These are phyloP conservation scores for Scutellaria barbata DNA, from an alignment of 257 asterid species.

Conservation along the genomic window DNA sequence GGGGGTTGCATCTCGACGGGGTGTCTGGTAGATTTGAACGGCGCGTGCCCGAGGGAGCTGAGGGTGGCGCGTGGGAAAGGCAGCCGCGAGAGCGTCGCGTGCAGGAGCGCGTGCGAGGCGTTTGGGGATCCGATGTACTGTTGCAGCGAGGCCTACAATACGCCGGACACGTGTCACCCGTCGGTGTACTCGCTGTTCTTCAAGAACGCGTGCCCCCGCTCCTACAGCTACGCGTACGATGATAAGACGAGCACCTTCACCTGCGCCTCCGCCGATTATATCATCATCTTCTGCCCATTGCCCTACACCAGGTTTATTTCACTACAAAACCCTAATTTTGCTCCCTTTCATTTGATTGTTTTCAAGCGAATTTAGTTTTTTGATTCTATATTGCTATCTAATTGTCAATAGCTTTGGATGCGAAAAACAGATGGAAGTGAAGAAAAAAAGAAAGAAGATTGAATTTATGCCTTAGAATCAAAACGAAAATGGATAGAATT, in stretches of 20 bases:
- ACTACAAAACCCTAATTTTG: not conserved
- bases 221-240: constrained; percentile 95
- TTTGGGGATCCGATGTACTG: constrained; percentile 82
- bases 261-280: constrained; percentile 82
- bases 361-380: not conserved
- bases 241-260: constrained; percentile 95
- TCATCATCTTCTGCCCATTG: constrained; percentile 86
- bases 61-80: constrained; percentile 66
- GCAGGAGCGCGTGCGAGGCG: constrained; percentile 98
- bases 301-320: constrained; percentile 84
- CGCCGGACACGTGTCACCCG: constrained; percentile 93
- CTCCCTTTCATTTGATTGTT: not conserved
- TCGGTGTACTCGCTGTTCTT: constrained; percentile 79
- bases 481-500: not conserved
- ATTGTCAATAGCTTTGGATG: not conserved
- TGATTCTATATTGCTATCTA: too few species aligned
- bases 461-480: not conserved
- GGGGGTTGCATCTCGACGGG: constrained; percentile 89
- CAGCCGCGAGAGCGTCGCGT: constrained; percentile 63
- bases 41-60: constrained; percentile 81
- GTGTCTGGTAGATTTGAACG: constrained; percentile 81
- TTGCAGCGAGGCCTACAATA: constrained; percentile 79
- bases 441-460: not conserved
- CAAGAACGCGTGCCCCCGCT: constrained; percentile 90
- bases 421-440: too few species aligned